Base-by-base conservation (phyloP, 2,329 filamentous ascomycete species). In the Fusarium abutilonis region DNA sequence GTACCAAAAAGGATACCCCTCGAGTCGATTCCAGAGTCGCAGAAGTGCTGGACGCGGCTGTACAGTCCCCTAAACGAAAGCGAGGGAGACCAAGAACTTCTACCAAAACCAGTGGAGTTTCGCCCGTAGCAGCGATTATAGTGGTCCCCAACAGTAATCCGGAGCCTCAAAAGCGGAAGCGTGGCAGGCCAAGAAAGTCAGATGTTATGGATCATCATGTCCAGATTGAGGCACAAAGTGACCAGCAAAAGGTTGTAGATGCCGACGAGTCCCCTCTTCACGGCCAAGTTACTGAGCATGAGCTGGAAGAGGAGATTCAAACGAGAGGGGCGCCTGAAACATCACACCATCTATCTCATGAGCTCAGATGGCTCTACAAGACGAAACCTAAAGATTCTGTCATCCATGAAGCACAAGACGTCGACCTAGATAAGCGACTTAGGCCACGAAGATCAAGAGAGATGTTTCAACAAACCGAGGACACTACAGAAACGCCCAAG, bases 11-110 rank as follows among this genome's bases (percentile, higher is more conserved):
- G 15, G n/a, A 14, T 15, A 11, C 29, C 3, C n/a, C 23, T 31
- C 39, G 21, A 9, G 9, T 21, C 13, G 35, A 45, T 21, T 14
- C 15, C 9, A 17, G 14, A n/a, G 19, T 17, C n/a, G 14, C 31
- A 23, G 41, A 3, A 13, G n/a, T 21, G 6, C 15, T 38, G 10
- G 42, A 41, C 15, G 21, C 38, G 19, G 40, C 31, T 36, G 13
- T 40, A 15, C 48, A 59, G 21, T 34, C 52, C 14, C 45, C 29
- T n/a, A 66, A 63, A 38, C 58, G 62, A 11, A 69, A 66, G 41
- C 60, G 64, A 28, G 67, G 69, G 19, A 68, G 69, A 9, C 61
- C 69, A 15, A 68, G 52, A 26, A 60, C 53, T 31, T 58, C 53
- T 41, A 35, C 17, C 19, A 41, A 9, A 8, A 32, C 19, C 15